Conservation (phyloP, 345 rosid genomes). For the Nasturtium officinale region DNA sequence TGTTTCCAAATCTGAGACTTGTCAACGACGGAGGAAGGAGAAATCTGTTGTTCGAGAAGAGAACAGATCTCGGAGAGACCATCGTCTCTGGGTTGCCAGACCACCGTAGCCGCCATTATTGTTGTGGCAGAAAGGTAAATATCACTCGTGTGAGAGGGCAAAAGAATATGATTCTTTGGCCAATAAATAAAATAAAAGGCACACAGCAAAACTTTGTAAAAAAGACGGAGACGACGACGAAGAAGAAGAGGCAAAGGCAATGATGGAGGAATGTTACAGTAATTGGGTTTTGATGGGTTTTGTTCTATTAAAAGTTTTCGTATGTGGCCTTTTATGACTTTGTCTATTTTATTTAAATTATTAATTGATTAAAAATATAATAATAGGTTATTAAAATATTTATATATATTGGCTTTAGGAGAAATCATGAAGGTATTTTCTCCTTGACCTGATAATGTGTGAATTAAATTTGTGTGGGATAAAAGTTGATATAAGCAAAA, state of each 20-base stretch:
- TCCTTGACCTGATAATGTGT: too few species aligned
- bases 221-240: constrained; percentile 1
- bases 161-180: constrained; percentile 39
- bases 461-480: too few species aligned
- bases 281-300: constrained; percentile 39
- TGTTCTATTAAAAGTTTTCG: neutral
- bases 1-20: constrained; percentile 96
- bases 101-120: constrained; percentile 55
- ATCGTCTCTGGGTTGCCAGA: constrained; percentile 90
- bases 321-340: constrained; percentile 35
- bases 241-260: neutral
- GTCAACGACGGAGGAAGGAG: constrained; percentile 77
- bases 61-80: constrained; percentile 86
- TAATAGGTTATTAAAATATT: too few species aligned
- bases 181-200: neutral
- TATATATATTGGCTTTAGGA: neutral
- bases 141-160: constrained; percentile 37
- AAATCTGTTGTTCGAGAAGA: constrained; percentile 83
- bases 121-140: constrained; percentile 44
- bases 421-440: too few species aligned
- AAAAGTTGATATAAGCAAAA: too few species aligned
- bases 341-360: neutral
- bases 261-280: too few species aligned
- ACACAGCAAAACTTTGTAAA: constrained; percentile 38
- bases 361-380: neutral